Conservation (phyloP, 306 rosid genomes). For the Castanospermum australe region DNA sequence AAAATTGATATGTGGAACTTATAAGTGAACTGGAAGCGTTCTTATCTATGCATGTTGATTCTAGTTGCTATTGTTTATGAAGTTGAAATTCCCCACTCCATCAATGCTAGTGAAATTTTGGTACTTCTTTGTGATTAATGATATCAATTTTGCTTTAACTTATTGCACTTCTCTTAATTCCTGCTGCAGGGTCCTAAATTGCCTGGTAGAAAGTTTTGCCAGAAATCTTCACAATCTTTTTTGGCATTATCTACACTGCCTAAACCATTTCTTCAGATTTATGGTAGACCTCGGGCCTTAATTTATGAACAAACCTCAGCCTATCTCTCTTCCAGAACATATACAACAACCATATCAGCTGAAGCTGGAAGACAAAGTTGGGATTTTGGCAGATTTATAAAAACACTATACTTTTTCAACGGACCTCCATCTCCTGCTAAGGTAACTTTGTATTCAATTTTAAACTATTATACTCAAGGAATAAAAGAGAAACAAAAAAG, state of each 20-base stretch:
- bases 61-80: slow-evolving; percentile 7
- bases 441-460: slow-evolving; percentile 43
- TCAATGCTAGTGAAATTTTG: not conserved
- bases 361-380: slow-evolving; percentile 64
- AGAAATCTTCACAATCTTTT: slow-evolving; percentile 35
- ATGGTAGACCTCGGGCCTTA: slow-evolving; percentile 39
- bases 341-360: slow-evolving; percentile 48
- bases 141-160: not conserved
- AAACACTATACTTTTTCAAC: slow-evolving; percentile 76
- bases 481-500: not conserved
- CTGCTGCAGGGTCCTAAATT: slow-evolving; percentile 62
- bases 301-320: slow-evolving; percentile 33
- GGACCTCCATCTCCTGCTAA: slow-evolving; percentile 84
- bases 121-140: not conserved
- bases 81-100: not conserved
- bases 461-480: not conserved
- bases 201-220: slow-evolving; percentile 34
- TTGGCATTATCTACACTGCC: slow-evolving; percentile 48
- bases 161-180: slow-evolving; percentile 1
- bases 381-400: slow-evolving; percentile 83
- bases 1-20: not conserved
- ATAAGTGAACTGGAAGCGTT: not conserved
- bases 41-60: slow-evolving; percentile 9
- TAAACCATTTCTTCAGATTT: slow-evolving; percentile 73
- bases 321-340: slow-evolving; percentile 35